A percentile compares a stretch with the other conserved stretches of the same genome.
phyloP scores from a whole-genome alignment of 225 moss, liverwort and hornwort species.

The Bryoerythrophyllum caledonicum region DNA sequence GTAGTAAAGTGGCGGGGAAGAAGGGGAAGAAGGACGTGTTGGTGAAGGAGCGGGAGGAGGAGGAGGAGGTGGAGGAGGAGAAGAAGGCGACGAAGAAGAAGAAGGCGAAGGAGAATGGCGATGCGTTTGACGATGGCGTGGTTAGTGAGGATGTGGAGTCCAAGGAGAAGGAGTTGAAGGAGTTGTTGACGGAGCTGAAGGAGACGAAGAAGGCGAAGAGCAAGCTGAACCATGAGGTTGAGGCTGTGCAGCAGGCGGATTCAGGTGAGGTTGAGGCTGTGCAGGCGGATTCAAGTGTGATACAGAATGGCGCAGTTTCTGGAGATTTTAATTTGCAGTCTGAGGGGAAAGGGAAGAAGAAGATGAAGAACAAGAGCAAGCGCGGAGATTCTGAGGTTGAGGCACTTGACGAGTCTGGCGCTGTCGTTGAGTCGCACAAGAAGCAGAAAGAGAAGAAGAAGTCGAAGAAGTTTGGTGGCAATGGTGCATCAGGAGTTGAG shows the following conservation, averaged over 20 bases:
- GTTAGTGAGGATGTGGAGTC: constrained; percentile 23
- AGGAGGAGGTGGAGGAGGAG: constrained; percentile 21
- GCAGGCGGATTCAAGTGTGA: constrained; percentile 15
- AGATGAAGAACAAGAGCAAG: constrained; percentile 45
- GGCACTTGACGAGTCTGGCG: constrained; percentile 21
- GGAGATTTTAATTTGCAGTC: constrained; percentile 25
- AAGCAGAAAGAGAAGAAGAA: constrained; percentile 43
- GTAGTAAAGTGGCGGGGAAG: constrained; percentile 39
- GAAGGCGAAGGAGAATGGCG: constrained; percentile 31
- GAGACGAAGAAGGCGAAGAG: constrained; percentile 47
- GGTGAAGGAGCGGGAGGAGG: constrained; percentile 42
- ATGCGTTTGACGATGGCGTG: constrained; percentile 24
- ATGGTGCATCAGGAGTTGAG: constrained; percentile 8
- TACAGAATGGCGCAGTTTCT: constrained; percentile 32
- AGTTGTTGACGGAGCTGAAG: constrained; percentile 26
- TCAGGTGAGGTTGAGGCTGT: constrained; percentile 15
- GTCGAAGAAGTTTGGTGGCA: constrained; percentile 20
- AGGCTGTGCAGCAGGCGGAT: constrained; percentile 8
- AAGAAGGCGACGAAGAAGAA: constrained; percentile 56
- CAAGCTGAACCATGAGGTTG: constrained; percentile 19
- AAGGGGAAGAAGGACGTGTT: constrained; percentile 53
- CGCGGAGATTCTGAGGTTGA: constrained; percentile 19
- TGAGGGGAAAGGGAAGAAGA: constrained; percentile 51
- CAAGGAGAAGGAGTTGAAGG: constrained; percentile 18
- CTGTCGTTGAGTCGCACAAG: constrained; percentile 12